phyloP scores from a whole-genome alignment of 106 monocot species.

The Hemerocallis citrina region DNA sequence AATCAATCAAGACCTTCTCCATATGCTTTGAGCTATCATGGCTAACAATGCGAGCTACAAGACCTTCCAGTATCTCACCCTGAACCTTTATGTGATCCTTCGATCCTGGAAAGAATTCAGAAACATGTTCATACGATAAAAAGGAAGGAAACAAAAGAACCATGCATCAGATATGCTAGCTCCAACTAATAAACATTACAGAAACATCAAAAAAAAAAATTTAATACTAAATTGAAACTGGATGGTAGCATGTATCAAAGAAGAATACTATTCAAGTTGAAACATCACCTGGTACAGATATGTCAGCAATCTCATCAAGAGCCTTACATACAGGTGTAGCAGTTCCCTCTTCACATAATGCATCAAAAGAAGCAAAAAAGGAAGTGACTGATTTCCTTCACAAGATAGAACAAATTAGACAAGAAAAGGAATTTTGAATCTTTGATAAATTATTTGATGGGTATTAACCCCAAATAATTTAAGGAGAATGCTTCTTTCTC shows the following conservation, averaged over 20 bases:
- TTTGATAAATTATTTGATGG: background rate
- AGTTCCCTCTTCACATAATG: constrained; percentile 97
- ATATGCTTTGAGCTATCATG: constrained; percentile 76
- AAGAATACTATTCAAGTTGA: background rate
- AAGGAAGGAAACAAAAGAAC: background rate
- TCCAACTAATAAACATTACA: background rate
- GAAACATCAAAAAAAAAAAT: background rate
- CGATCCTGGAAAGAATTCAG: constrained; percentile 43
- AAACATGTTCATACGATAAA: background rate
- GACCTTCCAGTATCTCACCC: constrained; percentile 96
- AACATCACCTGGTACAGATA: constrained; percentile 71
- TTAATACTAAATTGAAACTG: background rate
- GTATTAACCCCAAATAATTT: background rate
- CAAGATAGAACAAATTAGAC: constrained; percentile 1
- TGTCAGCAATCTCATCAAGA: constrained; percentile 92
- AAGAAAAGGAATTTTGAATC: background rate
- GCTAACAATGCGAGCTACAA: constrained; percentile 90
- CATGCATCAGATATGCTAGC: background rate
- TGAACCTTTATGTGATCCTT: constrained; percentile 88
- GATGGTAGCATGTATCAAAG: background rate
- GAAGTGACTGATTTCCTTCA: constrained; percentile 87
- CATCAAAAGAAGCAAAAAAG: constrained; percentile 96
- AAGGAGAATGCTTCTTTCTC: background rate
- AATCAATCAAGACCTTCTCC: constrained; percentile 58
- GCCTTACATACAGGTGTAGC: constrained; percentile 85